Evolutionary conservation across 2,329 filamentous ascomycete genomes (phyloP), one percentile per base, ranked within the genome.

Genomic region (Lasiodiplodia sp.): DNA sequence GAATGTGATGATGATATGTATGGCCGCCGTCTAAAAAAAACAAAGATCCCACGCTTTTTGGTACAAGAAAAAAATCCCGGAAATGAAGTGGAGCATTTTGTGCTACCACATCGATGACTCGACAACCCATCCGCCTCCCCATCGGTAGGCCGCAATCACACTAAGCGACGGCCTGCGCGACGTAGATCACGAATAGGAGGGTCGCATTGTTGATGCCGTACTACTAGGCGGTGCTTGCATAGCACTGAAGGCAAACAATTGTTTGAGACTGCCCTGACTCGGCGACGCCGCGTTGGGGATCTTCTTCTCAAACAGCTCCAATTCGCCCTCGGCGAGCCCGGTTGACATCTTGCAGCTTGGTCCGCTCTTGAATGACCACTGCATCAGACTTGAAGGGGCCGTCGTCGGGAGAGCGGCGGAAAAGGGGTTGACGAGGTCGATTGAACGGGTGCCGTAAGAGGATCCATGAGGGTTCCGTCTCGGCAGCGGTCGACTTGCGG

Each of bases 401-500:
- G 77, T 78, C 16, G 72, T 64, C n/a, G 71, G 68, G 7, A 68
- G 40, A 10, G 71, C 60, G 40, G 71, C 69, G 3, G 74, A 73
- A 70, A 80, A 75, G 4, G 81, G 81, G 25, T 78, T 81, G 38
- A 84, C 82, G 7, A 85, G 79, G 51, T 84, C 82, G 66, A 83
- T 79, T 0, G 78, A 80, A 69, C 77, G 77, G n/a, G 77, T 77
- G 40, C 77, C 77, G 70, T 79, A 82, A 8, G 77, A 80, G 16
- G 77, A 75, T 58, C 75, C 76, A 64, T 79, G 74, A 21, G 79
- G 80, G 71, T 79, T 80, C 47, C 76, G 79, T 71, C 79, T 76
- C 6, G 78, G 79, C 49, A 77, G 73, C 1, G 81, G 80, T 55
- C 80, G 75, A 14, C 72, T 77, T 18, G 75, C 76, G 3, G 79